Evolutionary conservation across 108 stramenopile genomes (phyloP), one percentile per base, ranked within the genome.

Genomic region (Cyclotella distinguenda): DNA sequence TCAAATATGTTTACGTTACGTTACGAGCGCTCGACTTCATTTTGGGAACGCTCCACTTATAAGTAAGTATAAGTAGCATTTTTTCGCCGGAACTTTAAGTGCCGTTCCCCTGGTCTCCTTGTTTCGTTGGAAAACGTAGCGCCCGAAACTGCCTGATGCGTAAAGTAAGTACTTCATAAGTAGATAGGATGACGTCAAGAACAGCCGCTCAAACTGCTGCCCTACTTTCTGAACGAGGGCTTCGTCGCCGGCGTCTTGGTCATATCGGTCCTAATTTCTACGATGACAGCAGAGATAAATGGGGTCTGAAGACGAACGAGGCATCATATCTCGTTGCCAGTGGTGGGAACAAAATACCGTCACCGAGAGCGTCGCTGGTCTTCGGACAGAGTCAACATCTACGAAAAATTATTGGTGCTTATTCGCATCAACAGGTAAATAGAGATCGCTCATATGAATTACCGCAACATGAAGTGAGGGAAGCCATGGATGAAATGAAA

Each of bases 221-320:
- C 33, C 69, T 69, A 22, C 50, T 64, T 16, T 78, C 77, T 15
- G 40, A 64, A 28, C 55, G 68, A 30, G 62, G 68, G 26, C 68
- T 78, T 3, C 68, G 77, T 25, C 60, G 77, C 15, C 77, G 77
- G 8, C 63, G 69, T 28, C 64, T 78, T 18, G 77, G 77, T 0
- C 77, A 78, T 36, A 66, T 78, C 43, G 64, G 77, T 16, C 69
- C 77, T 9, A 70, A 70, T 28, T 56, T 59, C 54, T 78, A 66
- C 45, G 55, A 62, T 25, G 59, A 66, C 34, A 68, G 62, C 33
- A 56, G 44, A 28, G 77, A 78, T 31, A 78, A 78, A 61, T 78
- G 77, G 77, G 77, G 77, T 31, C 59, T 49, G 23, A 75, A 62
- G 66, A 38, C 64, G 36, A 48, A 11, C 27, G 47, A 30, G 23